These are phyloP conservation scores for Rostrohypoxylon terebratum DNA, from an alignment of 495 filamentous ascomycete species.

Conservation along the genomic window DNA sequence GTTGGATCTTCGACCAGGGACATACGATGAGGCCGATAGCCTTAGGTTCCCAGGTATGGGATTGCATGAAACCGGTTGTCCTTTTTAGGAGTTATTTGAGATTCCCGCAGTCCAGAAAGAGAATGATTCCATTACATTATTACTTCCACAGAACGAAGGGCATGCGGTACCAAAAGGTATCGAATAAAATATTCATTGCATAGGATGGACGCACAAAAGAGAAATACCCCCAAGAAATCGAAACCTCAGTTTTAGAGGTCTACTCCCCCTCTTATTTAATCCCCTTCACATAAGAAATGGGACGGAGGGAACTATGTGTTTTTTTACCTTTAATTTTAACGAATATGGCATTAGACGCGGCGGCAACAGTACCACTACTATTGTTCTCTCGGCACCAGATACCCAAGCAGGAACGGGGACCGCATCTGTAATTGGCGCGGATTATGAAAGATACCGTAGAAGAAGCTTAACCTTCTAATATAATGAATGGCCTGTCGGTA, in stretches of 20 bases:
- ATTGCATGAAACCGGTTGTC: conserved; percentile 22
- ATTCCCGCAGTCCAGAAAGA: conserved; percentile 39
- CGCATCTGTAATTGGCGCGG: conserved; percentile 48
- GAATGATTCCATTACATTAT: conserved; percentile 37
- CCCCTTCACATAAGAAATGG: neutral
- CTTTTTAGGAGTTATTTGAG: conserved; percentile 22
- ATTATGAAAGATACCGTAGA: conserved; percentile 42
- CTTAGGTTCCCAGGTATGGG: conserved; percentile 9
- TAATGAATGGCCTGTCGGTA: neutral
- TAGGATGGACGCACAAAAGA: conserved; percentile 50
- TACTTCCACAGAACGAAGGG: conserved; percentile 43
- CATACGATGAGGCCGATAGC: conserved; percentile 16
- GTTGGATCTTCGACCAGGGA: conserved; percentile 45
- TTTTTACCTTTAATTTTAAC: conserved; percentile 16
- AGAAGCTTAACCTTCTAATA: conserved; percentile 27
- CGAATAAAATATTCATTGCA: conserved; percentile 47
- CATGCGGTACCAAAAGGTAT: conserved; percentile 39
- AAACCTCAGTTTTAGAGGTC: conserved; percentile 8
- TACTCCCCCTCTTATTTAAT: neutral
- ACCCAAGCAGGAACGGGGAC: conserved; percentile 41
- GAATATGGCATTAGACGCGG: conserved; percentile 43
- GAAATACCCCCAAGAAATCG: conserved; percentile 16
- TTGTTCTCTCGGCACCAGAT: conserved; percentile 39
- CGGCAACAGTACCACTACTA: conserved; percentile 35
- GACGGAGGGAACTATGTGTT: conserved; percentile 8